Evolutionary conservation across 1,284 basidiomycete species (phyloP).

Genomic region (Tilletia setariae): DNA sequence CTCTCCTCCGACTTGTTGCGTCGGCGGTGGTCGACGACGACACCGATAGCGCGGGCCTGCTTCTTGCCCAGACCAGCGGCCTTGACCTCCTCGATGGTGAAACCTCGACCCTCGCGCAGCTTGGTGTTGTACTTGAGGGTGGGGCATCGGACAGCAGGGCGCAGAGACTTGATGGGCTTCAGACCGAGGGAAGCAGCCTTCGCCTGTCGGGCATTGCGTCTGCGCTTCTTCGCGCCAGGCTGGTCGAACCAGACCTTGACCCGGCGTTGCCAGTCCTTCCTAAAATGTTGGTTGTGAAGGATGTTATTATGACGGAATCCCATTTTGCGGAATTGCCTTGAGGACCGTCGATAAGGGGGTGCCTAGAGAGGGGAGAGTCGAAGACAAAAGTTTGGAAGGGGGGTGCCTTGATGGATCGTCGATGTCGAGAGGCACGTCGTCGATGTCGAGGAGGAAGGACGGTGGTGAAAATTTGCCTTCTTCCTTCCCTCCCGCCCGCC

Average conservation of each 20-base stretch:
- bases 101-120: constrained; percentile 93
- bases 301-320: constrained; percentile 48
- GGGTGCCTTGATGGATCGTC: background rate
- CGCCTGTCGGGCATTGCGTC: constrained; percentile 84
- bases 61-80: constrained; percentile 92
- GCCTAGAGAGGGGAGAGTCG: background rate
- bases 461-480: too few species aligned
- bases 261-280: constrained; percentile 76
- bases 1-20: constrained; percentile 96
- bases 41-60: constrained; percentile 86
- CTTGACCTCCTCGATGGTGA: constrained; percentile 92
- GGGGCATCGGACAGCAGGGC: constrained; percentile 93
- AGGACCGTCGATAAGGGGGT: too few species aligned
- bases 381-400: background rate
- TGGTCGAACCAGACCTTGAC: constrained; percentile 99
- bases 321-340: constrained; percentile 1
- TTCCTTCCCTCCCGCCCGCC: too few species aligned
- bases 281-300: constrained; percentile 77
- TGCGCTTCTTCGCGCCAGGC: constrained; percentile 93
- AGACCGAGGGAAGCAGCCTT: constrained; percentile 91
- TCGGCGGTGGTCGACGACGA: constrained; percentile 95
- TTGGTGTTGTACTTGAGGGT: constrained; percentile 99
- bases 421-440: background rate
- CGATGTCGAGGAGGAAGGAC: background rate
- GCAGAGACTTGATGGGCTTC: constrained; percentile 84